A percentile compares a stretch with the other conserved stretches of the same genome.
Conservation (phyloP, 2,329 filamentous ascomycete genomes). For the Ustulina deusta region DNA sequence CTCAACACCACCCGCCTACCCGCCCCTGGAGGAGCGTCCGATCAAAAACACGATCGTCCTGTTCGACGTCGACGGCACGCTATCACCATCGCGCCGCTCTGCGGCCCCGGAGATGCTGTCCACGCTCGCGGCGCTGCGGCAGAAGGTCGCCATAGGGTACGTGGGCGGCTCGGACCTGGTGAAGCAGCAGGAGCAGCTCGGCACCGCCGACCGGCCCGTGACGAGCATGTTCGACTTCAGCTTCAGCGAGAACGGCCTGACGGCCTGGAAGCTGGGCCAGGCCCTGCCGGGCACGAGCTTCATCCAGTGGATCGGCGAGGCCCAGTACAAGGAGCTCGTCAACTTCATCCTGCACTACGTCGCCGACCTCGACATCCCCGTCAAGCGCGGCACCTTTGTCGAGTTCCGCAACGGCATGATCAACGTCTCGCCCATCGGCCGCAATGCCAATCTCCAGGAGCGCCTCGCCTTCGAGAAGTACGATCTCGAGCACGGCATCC, state of each 20-base stretch:
- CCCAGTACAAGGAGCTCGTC: slow-evolving; percentile 80
- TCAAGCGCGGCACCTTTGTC: slow-evolving; percentile 87
- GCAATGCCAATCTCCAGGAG: slow-evolving; percentile 86
- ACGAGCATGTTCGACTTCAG: slow-evolving; percentile 94
- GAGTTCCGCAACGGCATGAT: slow-evolving; percentile 95
- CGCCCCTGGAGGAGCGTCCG: slow-evolving; percentile 83
- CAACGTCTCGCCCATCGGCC: slow-evolving; percentile 84
- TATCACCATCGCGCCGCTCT: slow-evolving; percentile 81
- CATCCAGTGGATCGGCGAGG: slow-evolving; percentile 91
- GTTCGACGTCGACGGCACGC: slow-evolving; percentile 95
- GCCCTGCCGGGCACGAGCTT: slow-evolving; percentile 84
- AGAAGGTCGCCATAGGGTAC: slow-evolving; percentile 90
- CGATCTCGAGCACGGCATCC: slow-evolving; percentile 81
- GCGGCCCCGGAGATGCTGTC: slow-evolving; percentile 85
- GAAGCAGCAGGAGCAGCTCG: slow-evolving; percentile 98
- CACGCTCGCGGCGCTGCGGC: slow-evolving; percentile 81
- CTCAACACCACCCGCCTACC: slow-evolving; percentile 62
- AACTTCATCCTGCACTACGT: slow-evolving; percentile 84
- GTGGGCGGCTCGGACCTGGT: slow-evolving; percentile 91
- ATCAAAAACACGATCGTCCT: slow-evolving; percentile 93
- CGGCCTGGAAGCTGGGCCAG: slow-evolving; percentile 85
- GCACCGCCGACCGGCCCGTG: slow-evolving; percentile 74
- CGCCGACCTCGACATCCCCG: slow-evolving; percentile 83
- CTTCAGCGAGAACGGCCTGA: slow-evolving; percentile 97
- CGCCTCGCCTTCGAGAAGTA: slow-evolving; percentile 84